Evolutionary conservation across 495 filamentous ascomycete genomes (phyloP).

Genomic region (Tuber calosporum): DNA sequence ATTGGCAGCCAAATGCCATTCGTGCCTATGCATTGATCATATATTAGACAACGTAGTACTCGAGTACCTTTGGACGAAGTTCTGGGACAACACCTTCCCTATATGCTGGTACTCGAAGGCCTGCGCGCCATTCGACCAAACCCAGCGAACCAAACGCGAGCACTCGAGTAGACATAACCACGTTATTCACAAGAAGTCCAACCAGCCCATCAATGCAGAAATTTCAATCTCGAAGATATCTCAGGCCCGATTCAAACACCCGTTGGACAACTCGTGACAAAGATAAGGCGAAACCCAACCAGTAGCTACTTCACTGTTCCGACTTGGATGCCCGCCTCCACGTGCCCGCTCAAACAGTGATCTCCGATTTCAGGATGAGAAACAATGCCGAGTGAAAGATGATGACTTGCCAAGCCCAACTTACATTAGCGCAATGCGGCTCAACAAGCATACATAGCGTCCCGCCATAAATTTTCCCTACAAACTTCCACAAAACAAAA

Average conservation of each 20-base stretch:
- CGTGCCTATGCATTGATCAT: neutral
- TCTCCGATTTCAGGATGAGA: neutral
- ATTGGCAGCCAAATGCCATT: neutral
- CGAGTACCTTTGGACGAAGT: neutral
- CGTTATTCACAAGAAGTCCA: neutral
- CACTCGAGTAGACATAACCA: neutral
- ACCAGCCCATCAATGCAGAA: neutral
- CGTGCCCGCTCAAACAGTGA: neutral
- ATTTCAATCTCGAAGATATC: conserved; percentile 2
- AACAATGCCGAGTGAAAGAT: neutral
- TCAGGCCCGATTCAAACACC: neutral
- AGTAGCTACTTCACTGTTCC: neutral
- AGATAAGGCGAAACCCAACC: neutral
- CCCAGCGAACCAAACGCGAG: neutral
- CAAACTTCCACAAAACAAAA: neutral
- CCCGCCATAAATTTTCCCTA: neutral
- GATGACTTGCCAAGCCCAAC: neutral
- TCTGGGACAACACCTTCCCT: neutral
- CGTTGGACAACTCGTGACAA: neutral
- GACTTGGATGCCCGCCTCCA: neutral
- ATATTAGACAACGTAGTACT: neutral
- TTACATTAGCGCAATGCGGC: neutral
- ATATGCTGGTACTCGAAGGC: neutral
- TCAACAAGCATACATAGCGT: neutral
- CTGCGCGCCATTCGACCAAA: neutral